Evolutionary conservation across 805 yeast genomes (phyloP).

Genomic region (Yarrowia sp.): DNA sequence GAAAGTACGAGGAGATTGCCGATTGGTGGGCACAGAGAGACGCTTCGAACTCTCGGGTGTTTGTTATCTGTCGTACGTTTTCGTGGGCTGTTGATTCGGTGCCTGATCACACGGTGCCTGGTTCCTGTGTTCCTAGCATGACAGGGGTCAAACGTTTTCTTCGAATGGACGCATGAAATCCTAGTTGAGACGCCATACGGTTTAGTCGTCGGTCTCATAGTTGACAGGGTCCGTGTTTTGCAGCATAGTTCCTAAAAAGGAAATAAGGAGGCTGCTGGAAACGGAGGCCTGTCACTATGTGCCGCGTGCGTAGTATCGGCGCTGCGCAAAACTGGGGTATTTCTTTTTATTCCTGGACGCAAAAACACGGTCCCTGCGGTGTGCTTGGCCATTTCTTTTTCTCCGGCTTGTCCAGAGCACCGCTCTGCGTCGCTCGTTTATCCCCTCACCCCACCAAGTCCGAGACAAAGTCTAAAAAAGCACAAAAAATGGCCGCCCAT

Average conservation of each 20-base stretch:
- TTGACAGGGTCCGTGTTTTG: conserved; percentile 17
- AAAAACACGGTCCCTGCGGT: conserved; percentile 7
- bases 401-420: not conserved
- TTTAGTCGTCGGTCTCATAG: conserved; percentile 8
- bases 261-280: not conserved
- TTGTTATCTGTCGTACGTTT: no score
- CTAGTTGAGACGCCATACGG: not conserved
- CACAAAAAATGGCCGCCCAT: not conserved
- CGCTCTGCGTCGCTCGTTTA: not conserved
- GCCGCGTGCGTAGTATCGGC: no score
- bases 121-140: not conserved
- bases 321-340: not conserved
- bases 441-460: not conserved
- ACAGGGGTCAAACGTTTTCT: not conserved
- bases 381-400: not conserved
- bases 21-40: no score
- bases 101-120: not conserved
- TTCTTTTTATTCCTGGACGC: not conserved
- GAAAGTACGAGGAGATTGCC: not conserved
- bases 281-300: not conserved
- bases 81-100: no score
- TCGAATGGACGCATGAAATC: not conserved
- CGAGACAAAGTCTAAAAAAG: not conserved
- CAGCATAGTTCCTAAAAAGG: not conserved
- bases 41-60: no score